Percentiles rank a stretch among this genome's conserved stretches.
These are phyloP conservation scores for Pulicaria dysenterica DNA, from an alignment of 129 eudicot genomes.

Conservation along the genomic window DNA sequence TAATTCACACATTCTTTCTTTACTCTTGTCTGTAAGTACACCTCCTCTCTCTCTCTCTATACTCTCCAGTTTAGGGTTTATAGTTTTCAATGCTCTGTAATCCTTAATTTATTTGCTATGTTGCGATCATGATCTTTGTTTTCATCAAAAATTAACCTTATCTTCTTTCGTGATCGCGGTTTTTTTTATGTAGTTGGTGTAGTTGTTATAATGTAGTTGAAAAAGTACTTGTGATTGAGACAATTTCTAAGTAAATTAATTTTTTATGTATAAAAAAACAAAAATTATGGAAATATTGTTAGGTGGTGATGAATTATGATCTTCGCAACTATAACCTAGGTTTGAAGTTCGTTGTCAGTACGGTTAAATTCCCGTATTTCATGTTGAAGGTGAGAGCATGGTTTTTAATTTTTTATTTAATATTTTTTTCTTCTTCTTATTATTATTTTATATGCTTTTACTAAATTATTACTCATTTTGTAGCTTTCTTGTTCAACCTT, in stretches of 20 bases:
- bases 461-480: constrained; percentile 25
- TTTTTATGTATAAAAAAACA: background rate
- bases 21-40: constrained; percentile 33
- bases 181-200: constrained; percentile 21
- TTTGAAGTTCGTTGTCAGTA: constrained; percentile 23
- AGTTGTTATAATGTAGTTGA: constrained; percentile 37
- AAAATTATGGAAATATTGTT: background rate
- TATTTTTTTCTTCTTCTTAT: background rate
- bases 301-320: background rate
- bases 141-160: background rate
- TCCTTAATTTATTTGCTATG: constrained; percentile 19
- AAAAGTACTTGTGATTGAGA: constrained; percentile 28
- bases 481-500: constrained; percentile 22
- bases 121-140: background rate
- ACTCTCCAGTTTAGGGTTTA: constrained; percentile 16
- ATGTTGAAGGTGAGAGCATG: constrained; percentile 24
- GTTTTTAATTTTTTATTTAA: background rate
- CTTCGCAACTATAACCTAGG: constrained; percentile 14
- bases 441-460: constrained; percentile 8
- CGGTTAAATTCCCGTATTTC: constrained; percentile 23
- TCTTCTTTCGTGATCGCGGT: constrained; percentile 16
- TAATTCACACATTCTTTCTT: constrained; percentile 22
- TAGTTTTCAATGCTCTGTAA: background rate
- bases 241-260: background rate
- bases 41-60: constrained; percentile 11